Conservation (phyloP, 192 early-diverging fungal species). For the Backusella westeae region DNA sequence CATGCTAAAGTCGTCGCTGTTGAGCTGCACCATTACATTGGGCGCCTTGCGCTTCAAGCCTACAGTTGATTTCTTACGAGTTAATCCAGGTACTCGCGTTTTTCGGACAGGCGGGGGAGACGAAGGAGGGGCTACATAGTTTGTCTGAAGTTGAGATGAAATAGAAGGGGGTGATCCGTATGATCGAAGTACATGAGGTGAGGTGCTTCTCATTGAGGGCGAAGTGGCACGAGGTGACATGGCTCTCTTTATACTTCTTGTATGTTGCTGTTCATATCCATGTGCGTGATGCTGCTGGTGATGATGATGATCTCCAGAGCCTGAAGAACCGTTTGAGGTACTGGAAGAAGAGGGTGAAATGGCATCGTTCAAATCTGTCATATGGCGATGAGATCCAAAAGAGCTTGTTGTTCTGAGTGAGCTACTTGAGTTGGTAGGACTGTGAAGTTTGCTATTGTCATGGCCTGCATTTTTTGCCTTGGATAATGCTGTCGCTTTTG, state of each 20-base stretch:
- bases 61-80: conserved; percentile 24
- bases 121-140: neutral
- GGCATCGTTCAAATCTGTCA: neutral
- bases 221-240: conserved; percentile 16
- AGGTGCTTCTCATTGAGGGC: neutral
- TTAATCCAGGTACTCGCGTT: conserved; percentile 16
- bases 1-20: conserved; percentile 10
- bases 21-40: conserved; percentile 15
- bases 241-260: conserved; percentile 5
- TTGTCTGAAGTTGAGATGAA: neutral
- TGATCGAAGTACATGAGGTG: neutral
- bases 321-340: conserved; percentile 11
- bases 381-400: neutral
- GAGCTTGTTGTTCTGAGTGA: conserved; percentile 14
- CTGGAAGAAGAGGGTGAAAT: conserved; percentile 19
- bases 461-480: neutral
- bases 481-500: conserved; percentile 12
- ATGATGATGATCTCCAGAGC: neutral
- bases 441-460: neutral
- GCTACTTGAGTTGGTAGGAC: conserved; percentile 7
- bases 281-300: neutral
- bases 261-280: neutral
- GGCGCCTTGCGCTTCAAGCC: conserved; percentile 14
- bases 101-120: conserved; percentile 14
- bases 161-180: neutral